A percentile compares a stretch with the other conserved stretches of the same genome.
Conservation (phyloP, 2,329 filamentous ascomycete species). For the Penicillium crustosum region DNA sequence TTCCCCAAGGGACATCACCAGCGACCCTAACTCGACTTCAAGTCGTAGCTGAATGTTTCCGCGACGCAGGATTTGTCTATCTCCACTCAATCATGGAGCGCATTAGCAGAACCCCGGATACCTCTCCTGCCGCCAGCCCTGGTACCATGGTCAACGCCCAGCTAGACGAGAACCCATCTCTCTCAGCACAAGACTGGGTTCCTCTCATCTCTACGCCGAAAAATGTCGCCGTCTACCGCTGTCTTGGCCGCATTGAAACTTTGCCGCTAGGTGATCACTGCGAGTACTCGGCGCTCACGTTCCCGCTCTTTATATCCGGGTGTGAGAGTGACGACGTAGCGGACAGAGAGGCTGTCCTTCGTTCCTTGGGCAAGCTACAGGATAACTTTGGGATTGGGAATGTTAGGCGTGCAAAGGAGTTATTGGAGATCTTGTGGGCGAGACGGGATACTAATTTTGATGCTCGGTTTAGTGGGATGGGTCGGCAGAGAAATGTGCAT, state of each 20-base stretch:
- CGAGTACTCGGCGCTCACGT: constrained; percentile 41
- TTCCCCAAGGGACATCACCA: constrained; percentile 32
- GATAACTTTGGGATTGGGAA: constrained; percentile 40
- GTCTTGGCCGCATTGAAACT: constrained; percentile 27
- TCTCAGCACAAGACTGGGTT: constrained; percentile 5
- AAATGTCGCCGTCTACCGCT: constrained; percentile 28
- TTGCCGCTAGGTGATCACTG: constrained; percentile 35
- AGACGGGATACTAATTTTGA: constrained; percentile 17
- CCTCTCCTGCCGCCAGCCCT: neutral
- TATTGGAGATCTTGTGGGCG: constrained; percentile 31
- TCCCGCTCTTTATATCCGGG: constrained; percentile 40
- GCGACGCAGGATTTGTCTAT: constrained; percentile 39
- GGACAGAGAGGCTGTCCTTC: constrained; percentile 28
- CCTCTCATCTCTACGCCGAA: constrained; percentile 31
- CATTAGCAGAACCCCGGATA: constrained; percentile 19
- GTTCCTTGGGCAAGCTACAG: constrained; percentile 31
- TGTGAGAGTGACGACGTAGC: constrained; percentile 29
- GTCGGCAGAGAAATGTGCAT: constrained; percentile 18
- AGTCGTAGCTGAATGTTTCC: constrained; percentile 40
- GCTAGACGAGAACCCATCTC: neutral
- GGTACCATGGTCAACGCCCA: neutral
- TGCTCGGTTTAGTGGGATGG: neutral
- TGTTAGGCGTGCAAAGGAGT: constrained; percentile 34
- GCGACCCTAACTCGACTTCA: constrained; percentile 32
- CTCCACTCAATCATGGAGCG: constrained; percentile 38